Base-by-base conservation (phyloP, 495 filamentous ascomycete genomes). In the Lasiosphaeriaceae sp. region DNA sequence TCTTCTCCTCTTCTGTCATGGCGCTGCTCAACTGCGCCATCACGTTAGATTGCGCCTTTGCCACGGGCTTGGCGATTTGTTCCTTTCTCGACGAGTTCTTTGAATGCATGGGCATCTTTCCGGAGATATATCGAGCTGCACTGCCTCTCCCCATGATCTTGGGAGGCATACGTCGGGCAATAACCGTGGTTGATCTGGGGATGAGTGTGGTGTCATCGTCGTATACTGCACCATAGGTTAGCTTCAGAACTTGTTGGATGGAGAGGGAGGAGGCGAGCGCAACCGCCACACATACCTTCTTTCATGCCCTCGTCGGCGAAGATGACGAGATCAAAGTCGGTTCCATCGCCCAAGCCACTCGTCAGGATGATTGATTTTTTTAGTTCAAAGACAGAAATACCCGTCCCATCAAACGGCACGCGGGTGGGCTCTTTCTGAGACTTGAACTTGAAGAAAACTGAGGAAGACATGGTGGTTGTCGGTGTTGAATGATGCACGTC, bases 361-460 rank as follows among this genome's bases (percentile, higher is more conserved):
- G 90, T 86, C 64, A 83, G 82, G 74, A 99, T 99, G 68, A 99
- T 99, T 73, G 96, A 92, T 74, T 93, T 85, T 74, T 99, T 99
- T 68, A 97, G 75, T 72, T 97, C 94, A 77, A 97, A 99, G 64
- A 97, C 94, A 54, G 94, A 96, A 59, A 99, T 96, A 75, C 90
- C 90, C 65, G 94, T 97, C 67, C 94, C 94, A 77, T 99, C 94
- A 76, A 99, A 99, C 64, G 90, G 87, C 57, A 99, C 90, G 69
- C 92, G 81, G 21, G 90, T 88, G 54, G 93, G 90, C 71, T 97
- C 95, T 75, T 93, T 96, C 71, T 94, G 90, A 56, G 93, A 97
- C 80, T 97, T 97, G 88, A 97, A 99, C 77, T 96, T 96, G 88
- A 96, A 97, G 77, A 96, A 97, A 71, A 99, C 92, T 60, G 92